Base-by-base conservation (phyloP, 371 early-diverging fungal species). In the Mucor velutinosus region DNA sequence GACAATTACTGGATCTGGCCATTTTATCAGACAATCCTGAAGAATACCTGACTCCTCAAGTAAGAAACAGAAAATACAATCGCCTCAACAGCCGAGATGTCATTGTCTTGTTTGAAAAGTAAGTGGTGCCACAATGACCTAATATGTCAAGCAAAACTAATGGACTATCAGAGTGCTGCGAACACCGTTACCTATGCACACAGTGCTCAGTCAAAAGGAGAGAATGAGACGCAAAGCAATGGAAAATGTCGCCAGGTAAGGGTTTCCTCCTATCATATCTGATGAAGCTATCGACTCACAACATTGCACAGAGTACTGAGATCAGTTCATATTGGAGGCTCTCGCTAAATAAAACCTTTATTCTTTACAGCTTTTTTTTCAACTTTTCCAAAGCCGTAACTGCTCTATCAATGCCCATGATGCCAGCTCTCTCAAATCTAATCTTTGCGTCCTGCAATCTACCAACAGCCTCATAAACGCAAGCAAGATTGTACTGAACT, bases 71-170 rank as follows among this genome's bases (percentile, higher is more conserved):
- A 37, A 85, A 86, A 67, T 95, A 92, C 73, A 68, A 83, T 23
- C 79, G 88, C 55, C 75, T 94, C 25, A 80, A 87, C 71, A 72
- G 87, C 0, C 76, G 80, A 11, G 89, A 92, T 70, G 87, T 91
- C 21, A 84, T 88, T 17, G 76, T 78, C 23, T 70, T 95, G 58
- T 80, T 95, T 58, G 95, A 94, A 84, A 95, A 94, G 95, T 94
- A 86, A 74, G 87, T 67, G 0, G 2, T 21, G 3, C 23, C 8
- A 2, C 23, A 15, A 23, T 21, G 0, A 14, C 8, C 4, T 17
- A 15, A 35, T 30, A 30, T 30, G 30, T 23, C 8, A 23, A 23
- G 23, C 35, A 2, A 65, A 45, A 51, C 11, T 53, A 37, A 62
- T 53, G 1, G 10, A 47, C 0, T 61, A 47, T 37, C 65, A 76